Evolutionary conservation across 352 stramenopile species (phyloP), one percentile per base, ranked within the genome.

Genomic region (Globisporangium rhizosaccharum): DNA sequence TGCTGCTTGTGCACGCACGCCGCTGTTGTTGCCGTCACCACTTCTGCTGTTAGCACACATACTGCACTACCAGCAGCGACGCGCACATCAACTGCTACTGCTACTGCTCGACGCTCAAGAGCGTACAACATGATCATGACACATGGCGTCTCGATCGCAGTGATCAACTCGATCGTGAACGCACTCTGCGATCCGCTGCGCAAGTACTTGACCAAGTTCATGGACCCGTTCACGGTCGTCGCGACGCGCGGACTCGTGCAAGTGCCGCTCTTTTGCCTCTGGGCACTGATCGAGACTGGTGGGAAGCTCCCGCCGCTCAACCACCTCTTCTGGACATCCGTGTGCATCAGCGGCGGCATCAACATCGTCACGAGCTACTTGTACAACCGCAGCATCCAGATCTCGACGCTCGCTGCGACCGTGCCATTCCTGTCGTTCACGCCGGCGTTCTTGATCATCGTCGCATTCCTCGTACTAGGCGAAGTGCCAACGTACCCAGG

Each of bases 331-430:
- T 92, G 82, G 82, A 89, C 73, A 15, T 88, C 82, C 0, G 78
- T 90, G 42, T 75, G 65, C 53, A 83, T 92, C 70, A 89, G 78
- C 37, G 82, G 82, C 48, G 30, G 42, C 47, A 90, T 92, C 68
- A 92, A 92, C 62, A 85, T 92, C 62, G 71, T 76, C 63, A 89
- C 82, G 9, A 92, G 82, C 66, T 92, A 92, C 66, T 58, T 92
- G 66, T 92, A 92, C 71, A 90, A 89, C 57, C 80, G 82, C 44
- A 80, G 71, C 20, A 89, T 92, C 60, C 82, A 92, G 74, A 90
- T 92, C 75, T 92, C 82, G 26, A 88, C 80, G 30, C 66, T 92
- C 6, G 87, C 82, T 14, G 80, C 77, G 6, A 92, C 82, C 0
- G 70, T 92, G n/a, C 82, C 80, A 12, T 92, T 89, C 61, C 60